Evolutionary conservation across 257 asterid genomes (phyloP).

Genomic region (Plantago elongata): DNA sequence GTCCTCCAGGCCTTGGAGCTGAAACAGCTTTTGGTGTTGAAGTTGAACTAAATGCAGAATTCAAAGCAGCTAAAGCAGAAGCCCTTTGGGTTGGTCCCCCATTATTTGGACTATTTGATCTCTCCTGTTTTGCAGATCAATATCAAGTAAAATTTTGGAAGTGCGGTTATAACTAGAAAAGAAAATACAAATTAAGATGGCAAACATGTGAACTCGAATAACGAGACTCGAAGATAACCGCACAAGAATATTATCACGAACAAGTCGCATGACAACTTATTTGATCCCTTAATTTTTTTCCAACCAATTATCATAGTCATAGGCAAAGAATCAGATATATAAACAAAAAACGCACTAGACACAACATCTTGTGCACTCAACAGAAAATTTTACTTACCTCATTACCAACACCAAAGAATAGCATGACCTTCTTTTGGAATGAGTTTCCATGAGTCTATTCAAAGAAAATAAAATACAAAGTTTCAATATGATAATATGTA

Average conservation of each 20-base stretch:
- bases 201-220: background rate
- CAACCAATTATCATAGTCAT: background rate
- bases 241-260: background rate
- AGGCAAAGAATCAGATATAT: background rate
- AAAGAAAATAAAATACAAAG: conserved; percentile 7
- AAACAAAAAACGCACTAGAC: background rate
- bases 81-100: conserved; percentile 98
- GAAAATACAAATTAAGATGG: background rate
- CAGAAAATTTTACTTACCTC: conserved; percentile 59
- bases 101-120: conserved; percentile 51
- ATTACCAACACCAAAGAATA: conserved; percentile 68
- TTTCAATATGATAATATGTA: background rate
- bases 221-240: background rate
- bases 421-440: conserved; percentile 88
- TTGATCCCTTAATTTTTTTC: background rate
- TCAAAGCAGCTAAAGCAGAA: conserved; percentile 94
- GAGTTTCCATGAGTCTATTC: conserved; percentile 90
- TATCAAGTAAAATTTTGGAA: conserved; percentile 9
- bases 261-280: background rate
- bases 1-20: conserved; percentile 42
- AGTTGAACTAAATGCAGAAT: conserved; percentile 72
- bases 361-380: background rate
- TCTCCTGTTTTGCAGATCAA: conserved; percentile 41
- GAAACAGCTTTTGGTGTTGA: conserved; percentile 43
- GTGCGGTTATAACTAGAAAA: background rate